phyloP scores from a whole-genome alignment of 257 asterid genomes.

The Petunia axillaris region DNA sequence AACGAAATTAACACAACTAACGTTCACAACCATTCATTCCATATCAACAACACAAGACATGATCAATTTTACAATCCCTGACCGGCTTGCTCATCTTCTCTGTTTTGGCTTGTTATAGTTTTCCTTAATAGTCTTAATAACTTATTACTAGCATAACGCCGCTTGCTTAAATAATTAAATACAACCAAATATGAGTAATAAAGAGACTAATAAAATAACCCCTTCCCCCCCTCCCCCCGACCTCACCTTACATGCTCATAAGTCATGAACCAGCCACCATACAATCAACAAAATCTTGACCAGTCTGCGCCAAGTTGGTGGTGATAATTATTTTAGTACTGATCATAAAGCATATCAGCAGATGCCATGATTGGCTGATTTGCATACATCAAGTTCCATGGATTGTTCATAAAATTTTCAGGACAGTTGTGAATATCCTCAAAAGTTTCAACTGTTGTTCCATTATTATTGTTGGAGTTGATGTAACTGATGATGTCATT shows the following conservation, averaged over 20 bases:
- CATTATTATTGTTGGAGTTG: neutral
- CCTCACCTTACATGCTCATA: neutral
- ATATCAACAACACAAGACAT: neutral
- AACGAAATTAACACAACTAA: neutral
- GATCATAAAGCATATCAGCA: slow-evolving; percentile 19
- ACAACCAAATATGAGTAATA: neutral
- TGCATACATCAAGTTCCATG: slow-evolving; percentile 23
- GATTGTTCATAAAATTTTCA: slow-evolving; percentile 1
- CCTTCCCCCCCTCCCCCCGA: too few species aligned
- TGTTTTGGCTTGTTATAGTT: too few species aligned
- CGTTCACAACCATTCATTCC: slow-evolving; percentile 21
- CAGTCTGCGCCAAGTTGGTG: too few species aligned
- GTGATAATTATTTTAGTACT: neutral
- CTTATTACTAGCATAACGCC: too few species aligned
- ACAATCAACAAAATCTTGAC: neutral
- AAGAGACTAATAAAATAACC: neutral
- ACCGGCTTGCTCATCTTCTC: too few species aligned
- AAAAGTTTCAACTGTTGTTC: neutral
- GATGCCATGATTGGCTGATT: slow-evolving; percentile 29
- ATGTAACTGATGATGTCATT: slow-evolving; percentile 27
- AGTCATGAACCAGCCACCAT: neutral
- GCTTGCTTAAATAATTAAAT: too few species aligned
- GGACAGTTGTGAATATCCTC: slow-evolving; percentile 13
- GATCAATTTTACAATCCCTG: slow-evolving; percentile 1
- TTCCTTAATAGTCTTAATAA: too few species aligned